These are phyloP conservation scores for Phytophthora chlamydospora DNA, from an alignment of 352 stramenopile species.

Conservation along the genomic window DNA sequence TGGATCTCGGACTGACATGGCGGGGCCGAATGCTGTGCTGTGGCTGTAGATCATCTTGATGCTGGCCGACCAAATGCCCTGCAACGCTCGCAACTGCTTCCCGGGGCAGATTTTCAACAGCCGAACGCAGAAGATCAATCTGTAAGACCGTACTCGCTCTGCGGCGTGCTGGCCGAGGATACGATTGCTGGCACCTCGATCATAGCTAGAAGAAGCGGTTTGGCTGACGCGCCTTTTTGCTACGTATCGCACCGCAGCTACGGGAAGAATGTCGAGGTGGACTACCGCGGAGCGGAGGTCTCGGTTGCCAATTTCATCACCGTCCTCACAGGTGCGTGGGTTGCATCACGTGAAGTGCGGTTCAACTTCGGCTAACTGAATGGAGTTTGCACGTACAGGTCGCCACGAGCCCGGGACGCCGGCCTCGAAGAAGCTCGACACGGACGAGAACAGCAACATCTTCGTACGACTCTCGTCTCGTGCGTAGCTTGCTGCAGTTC, in stretches of 20 bases:
- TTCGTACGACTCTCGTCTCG: slow-evolving; percentile 53
- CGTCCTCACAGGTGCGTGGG: slow-evolving; percentile 81
- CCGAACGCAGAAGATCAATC: slow-evolving; percentile 89
- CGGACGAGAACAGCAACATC: slow-evolving; percentile 90
- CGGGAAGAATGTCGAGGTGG: slow-evolving; percentile 92
- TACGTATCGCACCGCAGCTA: slow-evolving; percentile 50
- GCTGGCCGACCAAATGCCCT: slow-evolving; percentile 97
- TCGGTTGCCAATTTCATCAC: slow-evolving; percentile 97
- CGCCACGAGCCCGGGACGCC: slow-evolving; percentile 89
- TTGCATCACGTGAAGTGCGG: not conserved
- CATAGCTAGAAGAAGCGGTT: not conserved
- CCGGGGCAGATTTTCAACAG: slow-evolving; percentile 92
- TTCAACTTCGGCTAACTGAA: not conserved
- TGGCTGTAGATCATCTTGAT: slow-evolving; percentile 91
- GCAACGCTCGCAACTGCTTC: slow-evolving; percentile 92
- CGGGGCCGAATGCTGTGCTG: not conserved
- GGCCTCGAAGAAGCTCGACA: slow-evolving; percentile 88
- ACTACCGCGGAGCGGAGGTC: slow-evolving; percentile 96
- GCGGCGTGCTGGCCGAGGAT: too few relatives aligned
- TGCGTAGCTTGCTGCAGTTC: slow-evolving; percentile 45
- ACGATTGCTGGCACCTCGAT: too few relatives aligned
- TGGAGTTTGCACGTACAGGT: slow-evolving; percentile 42
- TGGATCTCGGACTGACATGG: not conserved
- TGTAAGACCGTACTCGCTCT: slow-evolving; percentile 35
- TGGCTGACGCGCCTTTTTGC: slow-evolving; percentile 9